phyloP scores from a whole-genome alignment of 2,329 filamentous ascomycete species.

The Penicillium sp. region DNA sequence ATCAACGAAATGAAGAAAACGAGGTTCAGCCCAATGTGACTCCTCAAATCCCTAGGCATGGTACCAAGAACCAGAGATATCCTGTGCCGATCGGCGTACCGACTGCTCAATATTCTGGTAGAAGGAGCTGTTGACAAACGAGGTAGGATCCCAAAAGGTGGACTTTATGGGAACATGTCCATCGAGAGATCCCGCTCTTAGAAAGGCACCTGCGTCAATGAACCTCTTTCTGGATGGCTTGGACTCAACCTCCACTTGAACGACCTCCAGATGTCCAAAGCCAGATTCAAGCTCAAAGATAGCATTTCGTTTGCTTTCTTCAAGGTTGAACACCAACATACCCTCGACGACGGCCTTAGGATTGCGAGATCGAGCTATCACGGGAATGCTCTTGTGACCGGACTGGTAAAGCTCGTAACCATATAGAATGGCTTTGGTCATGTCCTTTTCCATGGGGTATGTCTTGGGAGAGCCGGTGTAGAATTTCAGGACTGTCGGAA shows the following conservation, averaged over 20 bases:
- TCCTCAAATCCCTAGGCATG: too few species aligned
- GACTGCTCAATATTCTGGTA: neutral
- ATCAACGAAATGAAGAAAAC: too few species aligned
- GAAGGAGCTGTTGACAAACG: neutral
- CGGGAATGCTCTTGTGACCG: neutral
- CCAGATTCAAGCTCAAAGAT: neutral
- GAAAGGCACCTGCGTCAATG: neutral
- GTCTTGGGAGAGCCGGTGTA: constrained; percentile 28
- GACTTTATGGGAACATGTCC: neutral
- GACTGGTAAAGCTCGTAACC: constrained; percentile 30
- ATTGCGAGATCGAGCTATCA: neutral
- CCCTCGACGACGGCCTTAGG: neutral
- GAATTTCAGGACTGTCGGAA: constrained; percentile 40
- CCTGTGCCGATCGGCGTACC: neutral
- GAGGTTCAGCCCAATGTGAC: too few species aligned
- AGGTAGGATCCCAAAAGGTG: neutral
- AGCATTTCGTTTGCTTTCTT: neutral
- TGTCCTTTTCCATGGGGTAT: constrained; percentile 19
- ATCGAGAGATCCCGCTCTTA: neutral
- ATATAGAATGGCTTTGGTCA: constrained; percentile 38
- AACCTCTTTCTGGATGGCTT: neutral
- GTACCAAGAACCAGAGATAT: neutral
- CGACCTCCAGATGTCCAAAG: neutral
- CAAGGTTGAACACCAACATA: neutral
- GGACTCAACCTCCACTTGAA: neutral